Evolutionary conservation across 176 grass and related monocot species (phyloP).

Genomic region (Phoenix roebelenii): DNA sequence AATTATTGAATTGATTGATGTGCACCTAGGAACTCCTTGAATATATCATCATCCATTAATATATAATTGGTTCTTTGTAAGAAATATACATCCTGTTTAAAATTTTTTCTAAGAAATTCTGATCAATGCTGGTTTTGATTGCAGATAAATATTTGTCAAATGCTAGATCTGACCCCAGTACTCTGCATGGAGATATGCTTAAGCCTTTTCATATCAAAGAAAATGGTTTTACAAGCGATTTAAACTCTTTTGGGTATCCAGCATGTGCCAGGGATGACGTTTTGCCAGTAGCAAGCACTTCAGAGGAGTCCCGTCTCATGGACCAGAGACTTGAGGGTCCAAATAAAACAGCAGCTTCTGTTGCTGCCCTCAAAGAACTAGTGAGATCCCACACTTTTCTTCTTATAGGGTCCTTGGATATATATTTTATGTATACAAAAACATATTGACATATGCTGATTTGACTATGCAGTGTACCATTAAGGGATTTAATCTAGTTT

Average conservation of each 20-base stretch:
- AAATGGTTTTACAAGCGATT: constrained; percentile 41
- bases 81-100: background rate
- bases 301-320: constrained; percentile 40
- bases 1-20: no score
- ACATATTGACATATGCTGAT: constrained; percentile 13
- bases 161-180: constrained; percentile 35
- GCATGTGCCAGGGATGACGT: constrained; percentile 26
- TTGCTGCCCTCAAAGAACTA: constrained; percentile 65
- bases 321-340: constrained; percentile 33
- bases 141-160: constrained; percentile 65
- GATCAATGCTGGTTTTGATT: constrained; percentile 26
- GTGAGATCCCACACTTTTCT: constrained; percentile 26
- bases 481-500: constrained; percentile 62
- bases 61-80: no score
- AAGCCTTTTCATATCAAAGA: constrained; percentile 37
- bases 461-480: constrained; percentile 41
- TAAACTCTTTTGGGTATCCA: constrained; percentile 38
- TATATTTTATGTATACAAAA: no score
- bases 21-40: no score
- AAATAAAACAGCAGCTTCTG: constrained; percentile 25
- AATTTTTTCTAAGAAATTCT: constrained; percentile 17
- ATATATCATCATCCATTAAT: no score
- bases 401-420: no score
- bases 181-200: background rate
- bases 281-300: constrained; percentile 55